Conservation (phyloP, 164 flowering plant genomes). For the Echeveria elegans region DNA sequence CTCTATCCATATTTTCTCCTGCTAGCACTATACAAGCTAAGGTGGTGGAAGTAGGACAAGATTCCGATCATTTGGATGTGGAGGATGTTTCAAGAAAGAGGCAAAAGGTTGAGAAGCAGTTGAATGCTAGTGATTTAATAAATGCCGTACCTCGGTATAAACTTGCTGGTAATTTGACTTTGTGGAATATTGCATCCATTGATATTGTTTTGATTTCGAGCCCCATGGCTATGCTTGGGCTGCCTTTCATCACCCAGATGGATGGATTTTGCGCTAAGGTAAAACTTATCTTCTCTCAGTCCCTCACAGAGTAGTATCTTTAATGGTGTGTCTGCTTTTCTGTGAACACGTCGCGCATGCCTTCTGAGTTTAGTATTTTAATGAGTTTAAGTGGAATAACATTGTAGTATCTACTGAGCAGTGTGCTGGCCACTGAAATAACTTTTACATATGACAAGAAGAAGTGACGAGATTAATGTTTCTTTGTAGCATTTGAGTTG, state of each 20-base stretch:
- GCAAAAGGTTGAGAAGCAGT: slow-evolving; percentile 27
- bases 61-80: slow-evolving; percentile 20
- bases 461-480: background rate
- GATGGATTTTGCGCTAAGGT: slow-evolving; percentile 73
- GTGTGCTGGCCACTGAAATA: too few relatives aligned
- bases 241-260: slow-evolving; percentile 66
- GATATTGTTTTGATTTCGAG: slow-evolving; percentile 75
- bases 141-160: slow-evolving; percentile 68
- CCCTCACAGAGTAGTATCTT: background rate
- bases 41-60: background rate
- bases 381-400: too few relatives aligned
- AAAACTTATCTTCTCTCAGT: background rate
- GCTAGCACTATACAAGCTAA: background rate
- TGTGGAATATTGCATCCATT: slow-evolving; percentile 65
- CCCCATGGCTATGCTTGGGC: slow-evolving; percentile 83
- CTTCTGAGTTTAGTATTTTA: background rate
- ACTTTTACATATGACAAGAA: too few relatives aligned
- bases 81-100: slow-evolving; percentile 20
- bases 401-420: too few relatives aligned
- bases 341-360: too few relatives aligned
- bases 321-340: too few relatives aligned
- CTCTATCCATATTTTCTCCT: slow-evolving; percentile 63
- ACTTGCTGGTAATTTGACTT: slow-evolving; percentile 41
- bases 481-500: background rate
- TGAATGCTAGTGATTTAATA: slow-evolving; percentile 37